Conservation (phyloP, 208 protist species). For the Acanthamoeba castellanii region DNA sequence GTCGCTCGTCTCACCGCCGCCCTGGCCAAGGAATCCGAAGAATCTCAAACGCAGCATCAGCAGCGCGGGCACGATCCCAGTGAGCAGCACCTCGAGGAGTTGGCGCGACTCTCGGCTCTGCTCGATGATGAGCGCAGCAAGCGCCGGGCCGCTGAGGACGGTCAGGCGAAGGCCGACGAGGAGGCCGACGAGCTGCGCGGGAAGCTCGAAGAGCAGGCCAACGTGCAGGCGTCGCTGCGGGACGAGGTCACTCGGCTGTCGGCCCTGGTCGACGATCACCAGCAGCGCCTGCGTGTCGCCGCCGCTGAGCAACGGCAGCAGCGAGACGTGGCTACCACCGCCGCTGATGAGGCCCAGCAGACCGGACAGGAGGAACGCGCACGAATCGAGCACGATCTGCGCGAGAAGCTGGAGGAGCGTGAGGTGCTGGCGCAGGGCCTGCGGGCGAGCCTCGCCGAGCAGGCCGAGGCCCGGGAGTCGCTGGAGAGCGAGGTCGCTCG, state of each 20-base stretch:
- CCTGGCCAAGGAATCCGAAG: background rate
- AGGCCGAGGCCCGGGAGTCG: background rate
- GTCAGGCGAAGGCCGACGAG: background rate
- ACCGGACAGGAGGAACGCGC: background rate
- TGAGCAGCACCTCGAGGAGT: background rate
- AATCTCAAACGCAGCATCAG: background rate
- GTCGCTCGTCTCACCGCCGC: too few relatives aligned
- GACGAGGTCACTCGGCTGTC: background rate
- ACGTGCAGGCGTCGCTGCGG: background rate
- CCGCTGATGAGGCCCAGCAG: too few relatives aligned
- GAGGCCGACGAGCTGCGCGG: background rate
- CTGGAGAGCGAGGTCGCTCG: background rate
- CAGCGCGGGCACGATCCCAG: too few relatives aligned
- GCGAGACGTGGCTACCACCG: too few relatives aligned
- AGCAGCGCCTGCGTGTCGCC: background rate
- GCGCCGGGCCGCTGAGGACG: background rate
- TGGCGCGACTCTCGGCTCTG: background rate
- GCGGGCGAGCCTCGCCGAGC: background rate
- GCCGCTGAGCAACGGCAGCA: background rate
- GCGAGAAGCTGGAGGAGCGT: background rate
- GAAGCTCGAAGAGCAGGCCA: background rate
- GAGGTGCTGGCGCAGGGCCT: too few relatives aligned
- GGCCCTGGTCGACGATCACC: background rate
- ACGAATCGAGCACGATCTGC: background rate
- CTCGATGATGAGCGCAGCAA: background rate